Evolutionary conservation across 1,139 yeast species (phyloP), one percentile per base, ranked within the genome.

Genomic region (Yamadazyma buinensis): DNA sequence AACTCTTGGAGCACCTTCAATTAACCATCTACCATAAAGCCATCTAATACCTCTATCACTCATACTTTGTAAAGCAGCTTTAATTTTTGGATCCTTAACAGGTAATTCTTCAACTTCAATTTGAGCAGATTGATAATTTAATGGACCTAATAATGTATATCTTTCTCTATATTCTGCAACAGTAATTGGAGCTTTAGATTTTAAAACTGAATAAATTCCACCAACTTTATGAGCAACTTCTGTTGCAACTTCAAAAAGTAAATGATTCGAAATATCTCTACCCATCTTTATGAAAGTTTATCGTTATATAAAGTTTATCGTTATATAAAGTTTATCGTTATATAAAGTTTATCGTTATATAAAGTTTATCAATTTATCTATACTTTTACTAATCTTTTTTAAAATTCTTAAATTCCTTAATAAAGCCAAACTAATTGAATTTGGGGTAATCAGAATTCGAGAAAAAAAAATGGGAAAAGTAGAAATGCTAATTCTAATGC

Each of bases 191-290:
- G 97, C 97, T 63, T 92, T 92, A 19, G 96, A 86, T 60, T 92
- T 92, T 56, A 92, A 75, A 38, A 92, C 98, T 20, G 97, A 88
- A 66, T 92, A 92, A 58, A 92, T 92, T 33, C 98, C 98, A 35
- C 98, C 98, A 20, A 92, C 97, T 51, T 95, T 76, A 68, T 92
- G 90, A 52, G 97, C 97, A 33, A 92, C 97, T 60, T 92, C 98
- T 4, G 98, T 92, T 45, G 98, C 95, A 36, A 87, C 85, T 64
- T 92, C 98, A 54, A 92, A 88, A 35, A 92, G 74, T 39, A 88
- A 70, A 55, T 88, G 97, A 59, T 86, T 84, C 50, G 82, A 77
- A 44, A 83, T 73, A 60, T 83, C 87, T 65, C 92, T 76, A 23
- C 82, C 66, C 90, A 82, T 83, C 8, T 7, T 20, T n/a, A n/a